Conservation (phyloP, 257 asterid genomes). For the Leonotis leonurus region DNA sequence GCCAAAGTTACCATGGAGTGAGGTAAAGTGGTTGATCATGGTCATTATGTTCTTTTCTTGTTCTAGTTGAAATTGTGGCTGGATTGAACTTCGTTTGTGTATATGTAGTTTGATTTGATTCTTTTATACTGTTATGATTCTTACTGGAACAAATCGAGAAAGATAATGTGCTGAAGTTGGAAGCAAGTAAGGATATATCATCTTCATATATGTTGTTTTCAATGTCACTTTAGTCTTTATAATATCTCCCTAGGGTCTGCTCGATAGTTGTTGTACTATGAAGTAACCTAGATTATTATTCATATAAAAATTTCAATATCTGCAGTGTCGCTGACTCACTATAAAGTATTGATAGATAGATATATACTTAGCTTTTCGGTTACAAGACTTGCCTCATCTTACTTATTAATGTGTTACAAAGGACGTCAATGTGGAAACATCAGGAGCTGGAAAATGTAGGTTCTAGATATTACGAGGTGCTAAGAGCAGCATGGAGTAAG, state of each 20-base stretch:
- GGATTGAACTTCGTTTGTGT: background rate
- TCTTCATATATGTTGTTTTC: too few relatives aligned
- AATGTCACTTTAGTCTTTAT: background rate
- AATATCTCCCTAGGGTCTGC: background rate
- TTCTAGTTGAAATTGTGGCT: background rate
- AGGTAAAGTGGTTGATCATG: constrained; percentile 33
- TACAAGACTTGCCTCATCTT: too few relatives aligned
- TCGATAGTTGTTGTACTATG: background rate
- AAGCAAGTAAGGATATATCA: background rate
- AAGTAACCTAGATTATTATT: background rate
- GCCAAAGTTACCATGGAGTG: constrained; percentile 81
- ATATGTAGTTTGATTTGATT: background rate
- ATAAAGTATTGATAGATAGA: too few relatives aligned
- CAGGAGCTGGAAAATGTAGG: background rate
- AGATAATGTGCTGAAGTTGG: background rate
- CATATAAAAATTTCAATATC: background rate
- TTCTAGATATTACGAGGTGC: background rate
- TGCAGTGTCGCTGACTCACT: too few relatives aligned
- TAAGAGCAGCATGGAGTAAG: background rate
- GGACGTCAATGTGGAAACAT: background rate
- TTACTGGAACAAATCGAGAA: background rate
- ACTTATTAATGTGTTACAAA: background rate
- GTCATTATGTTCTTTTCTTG: background rate
- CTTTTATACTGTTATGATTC: background rate
- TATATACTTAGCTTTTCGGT: too few relatives aligned